phyloP scores from a whole-genome alignment of 1,284 basidiomycete genomes.

The Cutaneotrichosporon sp. region DNA sequence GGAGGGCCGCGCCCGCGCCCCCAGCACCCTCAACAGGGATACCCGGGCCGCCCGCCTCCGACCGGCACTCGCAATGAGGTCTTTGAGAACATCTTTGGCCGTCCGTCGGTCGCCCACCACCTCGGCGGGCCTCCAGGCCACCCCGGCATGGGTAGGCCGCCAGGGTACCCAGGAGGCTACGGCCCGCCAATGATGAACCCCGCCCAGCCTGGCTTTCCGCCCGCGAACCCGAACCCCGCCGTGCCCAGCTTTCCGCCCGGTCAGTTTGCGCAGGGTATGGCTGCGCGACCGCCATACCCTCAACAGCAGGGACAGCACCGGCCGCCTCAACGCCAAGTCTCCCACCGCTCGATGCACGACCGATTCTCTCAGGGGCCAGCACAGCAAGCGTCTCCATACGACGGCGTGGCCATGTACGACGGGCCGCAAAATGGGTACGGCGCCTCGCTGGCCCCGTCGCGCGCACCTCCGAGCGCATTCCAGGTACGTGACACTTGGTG shows the following conservation, averaged over 20 bases:
- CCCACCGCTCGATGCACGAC: slow-evolving; percentile 11
- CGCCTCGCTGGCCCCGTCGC: neutral
- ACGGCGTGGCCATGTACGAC: slow-evolving; percentile 13
- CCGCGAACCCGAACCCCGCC: slow-evolving; percentile 1
- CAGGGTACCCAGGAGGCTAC: neutral
- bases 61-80: slow-evolving; percentile 41
- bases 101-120: slow-evolving; percentile 51
- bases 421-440: slow-evolving; percentile 4
- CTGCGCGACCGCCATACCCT: slow-evolving; percentile 10
- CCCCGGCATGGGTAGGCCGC: slow-evolving; percentile 4
- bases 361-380: neutral
- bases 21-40: slow-evolving; percentile 2
- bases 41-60: slow-evolving; percentile 4
- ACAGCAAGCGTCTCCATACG: slow-evolving; percentile 13
- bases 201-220: slow-evolving; percentile 17
- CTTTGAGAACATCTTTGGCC: slow-evolving; percentile 54
- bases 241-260: slow-evolving; percentile 6
- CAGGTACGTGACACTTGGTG: neutral
- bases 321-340: neutral
- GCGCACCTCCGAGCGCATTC: slow-evolving; percentile 9
- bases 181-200: slow-evolving; percentile 8
- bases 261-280: slow-evolving; percentile 12
- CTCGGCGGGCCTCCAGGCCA: slow-evolving; percentile 25
- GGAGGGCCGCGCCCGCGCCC: slow-evolving; percentile 18
- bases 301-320: slow-evolving; percentile 15